Evolutionary conservation across 208 protist genomes (phyloP).

Genomic region (Baffinella frigidus): DNA sequence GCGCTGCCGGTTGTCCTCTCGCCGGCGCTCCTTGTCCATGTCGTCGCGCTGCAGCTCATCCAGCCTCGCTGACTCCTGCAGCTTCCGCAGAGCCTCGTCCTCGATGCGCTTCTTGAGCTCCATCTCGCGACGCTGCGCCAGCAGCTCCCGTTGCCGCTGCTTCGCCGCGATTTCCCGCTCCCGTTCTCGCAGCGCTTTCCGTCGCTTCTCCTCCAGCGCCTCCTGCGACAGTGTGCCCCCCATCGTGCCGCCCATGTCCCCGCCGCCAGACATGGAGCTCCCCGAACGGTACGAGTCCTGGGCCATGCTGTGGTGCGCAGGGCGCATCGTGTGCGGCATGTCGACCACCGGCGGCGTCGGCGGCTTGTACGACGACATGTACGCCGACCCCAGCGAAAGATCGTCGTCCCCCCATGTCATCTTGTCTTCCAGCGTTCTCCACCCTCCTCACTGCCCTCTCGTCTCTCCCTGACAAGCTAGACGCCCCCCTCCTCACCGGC

Average conservation of each 20-base stretch:
- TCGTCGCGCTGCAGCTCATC: background rate
- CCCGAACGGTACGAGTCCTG: too few relatives aligned
- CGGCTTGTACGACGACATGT: background rate
- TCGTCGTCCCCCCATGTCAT: background rate
- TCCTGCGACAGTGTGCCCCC: background rate
- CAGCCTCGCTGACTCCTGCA: background rate
- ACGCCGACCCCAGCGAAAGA: background rate
- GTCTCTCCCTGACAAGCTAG: too few relatives aligned
- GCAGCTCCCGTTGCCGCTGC: conserved; percentile 8
- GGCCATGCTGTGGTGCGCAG: background rate
- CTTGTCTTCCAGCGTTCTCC: too few relatives aligned
- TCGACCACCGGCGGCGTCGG: background rate
- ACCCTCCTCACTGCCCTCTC: too few relatives aligned
- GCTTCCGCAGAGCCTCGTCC: background rate
- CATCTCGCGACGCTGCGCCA: background rate
- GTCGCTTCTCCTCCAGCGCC: background rate
- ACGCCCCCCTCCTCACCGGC: too few relatives aligned
- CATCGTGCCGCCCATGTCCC: background rate
- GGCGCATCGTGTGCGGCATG: background rate
- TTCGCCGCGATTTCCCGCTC: background rate
- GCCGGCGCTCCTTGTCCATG: background rate
- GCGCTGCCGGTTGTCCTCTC: background rate
- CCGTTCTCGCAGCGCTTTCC: background rate
- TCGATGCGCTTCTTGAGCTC: background rate
- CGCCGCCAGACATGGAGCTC: background rate